Evolutionary conservation across 2,329 filamentous ascomycete species (phyloP), one percentile per base, ranked within the genome.

Genomic region (Fusarium irregulare): DNA sequence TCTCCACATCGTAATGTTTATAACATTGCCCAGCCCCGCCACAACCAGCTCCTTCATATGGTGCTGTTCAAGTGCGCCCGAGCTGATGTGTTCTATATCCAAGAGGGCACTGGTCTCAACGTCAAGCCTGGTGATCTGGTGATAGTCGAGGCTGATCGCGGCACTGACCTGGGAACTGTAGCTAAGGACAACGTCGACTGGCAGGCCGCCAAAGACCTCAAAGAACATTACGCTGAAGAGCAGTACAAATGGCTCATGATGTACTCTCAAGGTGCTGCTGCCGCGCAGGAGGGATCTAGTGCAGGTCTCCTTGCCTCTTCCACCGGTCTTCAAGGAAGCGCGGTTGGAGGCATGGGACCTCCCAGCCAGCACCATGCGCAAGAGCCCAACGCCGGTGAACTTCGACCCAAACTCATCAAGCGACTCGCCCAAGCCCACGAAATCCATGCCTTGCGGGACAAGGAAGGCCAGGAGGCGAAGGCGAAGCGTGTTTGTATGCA

Each of bases 231-330:
- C 72, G 92, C 92, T 4, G 93, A 98, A 78, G 94, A 98, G 78
- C 96, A 99, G 79, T 98, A 97, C 82, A 94, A 94, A 76, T 98
- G 95, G 93, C 86, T 99, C 56, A 97, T 98, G 92, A 96, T 98
- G 92, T 99, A 98, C 80, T 97, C 94, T 2, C 91, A 94, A 78
- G 92, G 89, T 77, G 93, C 88, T 10, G 87, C 87, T 37, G 87
- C 85, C 23, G 86, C 85, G 23, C 85, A 89, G 59, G 89, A 91
- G 66, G 86, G 88, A 25, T 82, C 86, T 9, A 86, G 87, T 37
- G 86, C 87, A 54, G 89, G 91, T 28, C 83, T 90, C 55, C 86
- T 91, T 80, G 86, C 90, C 12, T 86, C 88, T 16, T 83, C 90
- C 16, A 89, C 87, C 73, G 86, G 88, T 47, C 82, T 90, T 64